A percentile compares a stretch with the other conserved stretches of the same genome.
These are phyloP conservation scores for Acer campestre DNA, from an alignment of 345 rosid species.

Conservation along the genomic window DNA sequence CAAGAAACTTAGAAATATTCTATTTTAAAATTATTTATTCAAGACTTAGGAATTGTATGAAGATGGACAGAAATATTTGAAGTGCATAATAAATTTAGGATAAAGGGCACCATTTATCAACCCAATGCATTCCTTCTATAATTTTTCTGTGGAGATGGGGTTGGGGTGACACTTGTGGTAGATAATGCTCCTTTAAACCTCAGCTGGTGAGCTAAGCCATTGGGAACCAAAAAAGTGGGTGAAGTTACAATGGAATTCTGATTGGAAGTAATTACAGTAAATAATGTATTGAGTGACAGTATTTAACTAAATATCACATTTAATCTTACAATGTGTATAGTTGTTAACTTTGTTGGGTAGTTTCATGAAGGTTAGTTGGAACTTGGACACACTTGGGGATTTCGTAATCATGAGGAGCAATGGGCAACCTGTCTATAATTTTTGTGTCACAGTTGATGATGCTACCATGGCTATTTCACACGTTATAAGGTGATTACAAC, in stretches of 20 bases:
- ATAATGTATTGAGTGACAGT: not conserved
- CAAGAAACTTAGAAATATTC: not conserved
- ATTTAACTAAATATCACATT: not conserved
- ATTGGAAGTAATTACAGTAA: not conserved
- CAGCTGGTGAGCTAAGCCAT: not conserved
- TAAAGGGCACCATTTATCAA: not conserved
- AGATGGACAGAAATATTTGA: too few species aligned
- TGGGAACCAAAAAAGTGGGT: not conserved
- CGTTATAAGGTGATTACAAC: constrained; percentile 73
- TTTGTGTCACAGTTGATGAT: constrained; percentile 96
- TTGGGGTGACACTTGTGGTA: not conserved
- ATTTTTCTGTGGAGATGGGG: not conserved
- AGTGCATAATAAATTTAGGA: not conserved
- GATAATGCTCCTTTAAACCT: not conserved
- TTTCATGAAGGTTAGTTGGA: constrained; percentile 91
- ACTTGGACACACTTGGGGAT: constrained; percentile 91
- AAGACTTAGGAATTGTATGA: not conserved
- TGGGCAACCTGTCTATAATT: constrained; percentile 95
- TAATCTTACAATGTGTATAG: constrained; percentile 9
- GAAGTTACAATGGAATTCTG: not conserved
- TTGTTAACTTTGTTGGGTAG: constrained; percentile 56
- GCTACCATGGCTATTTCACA: constrained; percentile 96
- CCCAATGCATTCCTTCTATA: not conserved
- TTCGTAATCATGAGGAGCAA: constrained; percentile 95
- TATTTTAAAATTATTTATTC: not conserved